These are phyloP conservation scores for Mortierella sp. DNA, from an alignment of 371 early-diverging fungal genomes.

Conservation along the genomic window DNA sequence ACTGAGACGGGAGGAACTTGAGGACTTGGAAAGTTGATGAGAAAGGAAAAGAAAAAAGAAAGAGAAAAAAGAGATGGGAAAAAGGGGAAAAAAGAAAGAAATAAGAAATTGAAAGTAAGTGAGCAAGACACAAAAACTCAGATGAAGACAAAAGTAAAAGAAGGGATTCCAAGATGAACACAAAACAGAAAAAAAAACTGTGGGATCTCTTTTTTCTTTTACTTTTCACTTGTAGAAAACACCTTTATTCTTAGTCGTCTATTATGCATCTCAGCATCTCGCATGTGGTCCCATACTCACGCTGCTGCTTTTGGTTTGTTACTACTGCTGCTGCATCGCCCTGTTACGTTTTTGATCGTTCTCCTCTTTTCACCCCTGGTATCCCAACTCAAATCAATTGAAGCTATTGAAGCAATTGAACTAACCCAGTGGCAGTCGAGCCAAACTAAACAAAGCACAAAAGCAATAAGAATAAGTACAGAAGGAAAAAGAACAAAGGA, in stretches of 20 bases:
- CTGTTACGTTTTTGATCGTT: neutral
- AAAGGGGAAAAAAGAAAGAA: slow-evolving; percentile 3
- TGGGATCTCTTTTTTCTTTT: neutral
- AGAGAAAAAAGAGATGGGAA: neutral
- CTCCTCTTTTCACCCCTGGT: neutral
- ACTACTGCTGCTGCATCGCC: neutral
- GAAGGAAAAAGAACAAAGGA: no score
- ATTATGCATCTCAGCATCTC: no score
- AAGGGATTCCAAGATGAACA: neutral
- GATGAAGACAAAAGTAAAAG: neutral
- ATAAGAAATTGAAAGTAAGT: slow-evolving; percentile 12
- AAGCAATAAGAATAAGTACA: no score
- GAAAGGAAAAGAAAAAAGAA: neutral
- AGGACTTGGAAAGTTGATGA: slow-evolving; percentile 9
- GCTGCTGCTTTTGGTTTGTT: neutral
- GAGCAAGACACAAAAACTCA: neutral
- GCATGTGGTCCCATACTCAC: no score
- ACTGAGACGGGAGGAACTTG: neutral
- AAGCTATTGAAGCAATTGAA: neutral
- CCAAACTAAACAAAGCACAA: no score
- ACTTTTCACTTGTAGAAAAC: neutral
- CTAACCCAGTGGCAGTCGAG: no score
- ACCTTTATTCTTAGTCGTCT: neutral
- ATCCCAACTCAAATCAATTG: neutral
- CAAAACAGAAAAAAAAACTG: neutral